Evolutionary conservation across 148 eudicot genomes (phyloP).

Genomic region (Beta vulgaris): DNA sequence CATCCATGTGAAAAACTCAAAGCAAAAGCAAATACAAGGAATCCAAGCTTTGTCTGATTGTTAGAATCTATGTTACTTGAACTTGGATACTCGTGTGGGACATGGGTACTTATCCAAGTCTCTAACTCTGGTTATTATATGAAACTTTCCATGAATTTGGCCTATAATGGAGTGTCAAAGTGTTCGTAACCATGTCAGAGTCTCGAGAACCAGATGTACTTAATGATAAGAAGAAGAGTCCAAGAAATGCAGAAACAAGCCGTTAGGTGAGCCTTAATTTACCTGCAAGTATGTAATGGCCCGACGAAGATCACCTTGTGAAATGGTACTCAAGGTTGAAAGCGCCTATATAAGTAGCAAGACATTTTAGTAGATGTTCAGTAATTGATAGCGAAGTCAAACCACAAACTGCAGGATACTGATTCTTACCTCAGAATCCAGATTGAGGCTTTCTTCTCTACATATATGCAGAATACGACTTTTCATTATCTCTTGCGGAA

Average conservation of each 20-base stretch:
- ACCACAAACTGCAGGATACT: not conserved
- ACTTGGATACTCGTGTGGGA: too few relatives aligned
- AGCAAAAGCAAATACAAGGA: not conserved
- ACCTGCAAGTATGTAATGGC: slow-evolving; percentile 95
- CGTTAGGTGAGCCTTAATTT: slow-evolving; percentile 23
- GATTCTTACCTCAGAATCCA: slow-evolving; percentile 72
- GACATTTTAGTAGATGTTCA: not conserved
- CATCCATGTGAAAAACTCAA: too few relatives aligned
- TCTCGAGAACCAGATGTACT: too few relatives aligned
- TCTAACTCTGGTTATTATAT: too few relatives aligned
- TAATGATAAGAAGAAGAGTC: too few relatives aligned
- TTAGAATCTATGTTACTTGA: too few relatives aligned
- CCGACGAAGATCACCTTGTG: slow-evolving; percentile 97
- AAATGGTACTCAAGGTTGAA: slow-evolving; percentile 76
- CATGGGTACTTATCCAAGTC: too few relatives aligned
- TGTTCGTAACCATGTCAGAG: too few relatives aligned
- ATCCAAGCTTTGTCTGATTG: not conserved
- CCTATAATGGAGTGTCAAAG: too few relatives aligned
- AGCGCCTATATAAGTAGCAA: slow-evolving; percentile 59
- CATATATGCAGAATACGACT: slow-evolving; percentile 76
- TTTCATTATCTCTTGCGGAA: slow-evolving; percentile 80
- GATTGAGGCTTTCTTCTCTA: slow-evolving; percentile 73
- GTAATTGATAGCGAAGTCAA: slow-evolving; percentile 8
- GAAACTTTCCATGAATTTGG: too few relatives aligned
- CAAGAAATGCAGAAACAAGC: too few relatives aligned